Conservation (phyloP, 139 green algal species). For the Closterium sp. region DNA sequence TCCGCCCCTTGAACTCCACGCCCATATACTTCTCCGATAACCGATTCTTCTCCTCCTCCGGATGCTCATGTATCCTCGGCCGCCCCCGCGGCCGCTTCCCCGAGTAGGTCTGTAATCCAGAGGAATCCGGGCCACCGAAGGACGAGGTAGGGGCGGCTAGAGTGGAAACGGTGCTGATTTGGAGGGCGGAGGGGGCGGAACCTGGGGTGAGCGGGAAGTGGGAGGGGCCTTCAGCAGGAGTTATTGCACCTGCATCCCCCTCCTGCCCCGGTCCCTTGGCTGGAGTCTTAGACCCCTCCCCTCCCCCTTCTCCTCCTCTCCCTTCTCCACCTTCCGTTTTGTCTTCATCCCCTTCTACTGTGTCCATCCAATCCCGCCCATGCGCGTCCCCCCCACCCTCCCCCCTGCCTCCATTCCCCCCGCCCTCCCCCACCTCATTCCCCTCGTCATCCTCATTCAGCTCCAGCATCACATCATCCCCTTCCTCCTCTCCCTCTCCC, state of each 20-base stretch:
- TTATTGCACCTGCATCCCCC: not conserved
- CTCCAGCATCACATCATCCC: not conserved
- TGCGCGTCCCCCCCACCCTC: not conserved
- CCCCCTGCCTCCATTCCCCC: not conserved
- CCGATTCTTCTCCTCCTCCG: not conserved
- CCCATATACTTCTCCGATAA: not conserved
- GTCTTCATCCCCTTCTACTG: not conserved
- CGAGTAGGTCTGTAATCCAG: not conserved
- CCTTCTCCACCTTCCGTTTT: not conserved
- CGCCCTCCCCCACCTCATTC: not conserved
- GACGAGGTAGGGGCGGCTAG: not conserved
- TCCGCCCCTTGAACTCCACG: not conserved
- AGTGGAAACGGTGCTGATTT: not conserved
- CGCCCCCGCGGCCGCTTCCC: not conserved
- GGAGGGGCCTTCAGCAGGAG: not conserved
- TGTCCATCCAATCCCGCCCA: not conserved
- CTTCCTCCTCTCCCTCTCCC: not conserved
- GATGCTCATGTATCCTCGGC: not conserved
- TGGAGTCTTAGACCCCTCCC: not conserved
- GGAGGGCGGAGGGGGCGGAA: not conserved
- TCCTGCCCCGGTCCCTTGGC: not conserved
- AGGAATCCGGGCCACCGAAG: not conserved
- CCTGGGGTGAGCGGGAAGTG: not conserved
- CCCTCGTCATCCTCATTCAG: not conserved
- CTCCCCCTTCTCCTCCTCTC: not conserved